These are phyloP conservation scores for Microstegium vimineum DNA, from an alignment of 176 grass and related monocot genomes.

Conservation along the genomic window DNA sequence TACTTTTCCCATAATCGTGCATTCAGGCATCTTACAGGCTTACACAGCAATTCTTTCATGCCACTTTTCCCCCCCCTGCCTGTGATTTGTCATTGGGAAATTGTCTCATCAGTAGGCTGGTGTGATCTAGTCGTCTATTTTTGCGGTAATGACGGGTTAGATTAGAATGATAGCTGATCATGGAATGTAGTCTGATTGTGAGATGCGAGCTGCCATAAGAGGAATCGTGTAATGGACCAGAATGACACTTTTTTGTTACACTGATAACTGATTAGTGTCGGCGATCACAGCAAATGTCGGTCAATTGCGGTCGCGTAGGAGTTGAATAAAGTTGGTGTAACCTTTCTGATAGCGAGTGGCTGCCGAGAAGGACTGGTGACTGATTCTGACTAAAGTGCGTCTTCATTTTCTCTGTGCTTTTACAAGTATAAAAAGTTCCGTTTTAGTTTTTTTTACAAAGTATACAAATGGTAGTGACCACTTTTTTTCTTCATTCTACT, in stretches of 20 bases:
- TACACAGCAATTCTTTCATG: not conserved
- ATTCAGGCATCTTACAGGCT: not conserved
- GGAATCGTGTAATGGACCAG: not conserved
- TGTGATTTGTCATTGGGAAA: not conserved
- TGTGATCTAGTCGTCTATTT: not conserved
- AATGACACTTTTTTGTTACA: not conserved
- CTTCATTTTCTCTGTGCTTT: not conserved
- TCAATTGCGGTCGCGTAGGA: slow-evolving; percentile 28
- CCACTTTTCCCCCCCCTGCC: not conserved
- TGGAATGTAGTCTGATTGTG: not conserved
- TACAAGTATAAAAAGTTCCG: not conserved
- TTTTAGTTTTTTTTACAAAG: not conserved
- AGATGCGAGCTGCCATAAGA: not conserved
- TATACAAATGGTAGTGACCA: not conserved
- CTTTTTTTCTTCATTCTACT: not conserved
- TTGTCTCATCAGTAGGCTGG: too few relatives aligned
- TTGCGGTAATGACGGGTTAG: not conserved
- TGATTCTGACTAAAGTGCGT: not conserved
- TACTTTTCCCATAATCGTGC: not conserved
- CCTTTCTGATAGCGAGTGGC: slow-evolving; percentile 14
- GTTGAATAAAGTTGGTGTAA: slow-evolving; percentile 36
- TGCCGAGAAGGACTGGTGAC: slow-evolving; percentile 19
- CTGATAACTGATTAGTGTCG: slow-evolving; percentile 17
- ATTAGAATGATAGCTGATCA: not conserved
- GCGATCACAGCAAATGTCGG: slow-evolving; percentile 4